Conservation (phyloP, 2,329 filamentous ascomycete genomes). For the Tolypocladium amazonense region DNA sequence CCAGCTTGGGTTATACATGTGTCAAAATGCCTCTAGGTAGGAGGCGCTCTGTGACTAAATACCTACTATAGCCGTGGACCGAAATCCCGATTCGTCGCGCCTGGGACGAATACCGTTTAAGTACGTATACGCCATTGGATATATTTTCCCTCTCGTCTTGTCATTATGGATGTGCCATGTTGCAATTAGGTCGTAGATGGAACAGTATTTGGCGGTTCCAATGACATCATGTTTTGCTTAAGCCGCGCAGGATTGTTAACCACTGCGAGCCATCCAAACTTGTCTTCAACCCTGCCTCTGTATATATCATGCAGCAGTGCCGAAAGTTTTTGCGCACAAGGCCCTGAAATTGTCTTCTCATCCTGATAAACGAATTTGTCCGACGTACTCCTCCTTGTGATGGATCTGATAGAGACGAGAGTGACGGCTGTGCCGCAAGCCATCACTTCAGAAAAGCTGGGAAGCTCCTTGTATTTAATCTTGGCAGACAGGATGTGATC, state of each 20-base stretch:
- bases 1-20: no score
- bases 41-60: no score
- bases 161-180: no score
- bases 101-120: no score
- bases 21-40: no score
- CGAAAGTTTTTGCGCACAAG: background rate
- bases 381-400: background rate
- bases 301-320: background rate
- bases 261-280: background rate
- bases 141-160: no score
- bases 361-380: background rate
- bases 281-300: background rate
- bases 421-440: constrained; percentile 1
- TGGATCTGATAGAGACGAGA: background rate
- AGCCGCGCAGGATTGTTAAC: background rate
- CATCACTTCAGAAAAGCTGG: background rate
- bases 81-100: no score
- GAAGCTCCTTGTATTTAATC: background rate
- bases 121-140: no score
- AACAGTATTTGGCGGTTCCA: no score
- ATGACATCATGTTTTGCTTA: background rate
- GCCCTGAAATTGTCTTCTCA: background rate
- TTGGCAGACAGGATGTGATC: background rate
- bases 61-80: no score
- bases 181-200: no score